Percentiles rank a stretch among this genome's conserved stretches.
Conservation (phyloP, 352 stramenopile genomes). For the Phytophthora lateralis region DNA sequence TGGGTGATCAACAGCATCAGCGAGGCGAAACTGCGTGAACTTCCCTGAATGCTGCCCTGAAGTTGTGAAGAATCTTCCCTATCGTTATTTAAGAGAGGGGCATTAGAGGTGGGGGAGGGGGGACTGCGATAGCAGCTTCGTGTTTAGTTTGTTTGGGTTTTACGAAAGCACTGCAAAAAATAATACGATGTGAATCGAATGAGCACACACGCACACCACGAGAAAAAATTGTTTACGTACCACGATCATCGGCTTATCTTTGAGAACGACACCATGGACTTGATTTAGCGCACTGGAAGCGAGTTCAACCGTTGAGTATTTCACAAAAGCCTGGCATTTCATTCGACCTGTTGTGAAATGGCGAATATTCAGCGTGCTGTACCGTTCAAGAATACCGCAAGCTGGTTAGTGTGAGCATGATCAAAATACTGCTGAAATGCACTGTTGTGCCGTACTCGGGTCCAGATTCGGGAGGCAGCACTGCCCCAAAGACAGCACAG, state of each 20-base stretch:
- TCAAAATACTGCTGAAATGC: not conserved
- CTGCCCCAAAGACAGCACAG: constrained; percentile 51
- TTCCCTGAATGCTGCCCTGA: constrained; percentile 18
- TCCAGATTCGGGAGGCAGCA: constrained; percentile 33
- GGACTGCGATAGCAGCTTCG: constrained; percentile 10
- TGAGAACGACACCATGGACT: constrained; percentile 73
- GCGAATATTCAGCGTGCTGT: constrained; percentile 56
- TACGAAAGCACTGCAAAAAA: constrained; percentile 41
- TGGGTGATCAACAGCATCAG: constrained; percentile 90
- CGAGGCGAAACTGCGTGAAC: constrained; percentile 65
- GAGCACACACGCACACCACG: constrained; percentile 13
- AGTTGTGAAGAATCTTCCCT: constrained; percentile 12
- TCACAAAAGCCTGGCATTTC: constrained; percentile 88
- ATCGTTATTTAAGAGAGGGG: constrained; percentile 30
- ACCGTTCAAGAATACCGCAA: not conserved
- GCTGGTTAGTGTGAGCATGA: constrained; percentile 1
- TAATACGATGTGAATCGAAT: constrained; percentile 31
- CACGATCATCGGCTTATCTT: constrained; percentile 83
- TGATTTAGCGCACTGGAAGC: constrained; percentile 55
- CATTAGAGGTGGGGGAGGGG: constrained; percentile 11
- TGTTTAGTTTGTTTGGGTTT: constrained; percentile 25
- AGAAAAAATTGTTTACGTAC: constrained; percentile 45
- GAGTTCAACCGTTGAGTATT: constrained; percentile 56
- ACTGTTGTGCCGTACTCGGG: constrained; percentile 32
- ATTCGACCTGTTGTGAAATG: constrained; percentile 84